phyloP scores from a whole-genome alignment of 805 yeast genomes.

The Teunomyces panamensis region DNA sequence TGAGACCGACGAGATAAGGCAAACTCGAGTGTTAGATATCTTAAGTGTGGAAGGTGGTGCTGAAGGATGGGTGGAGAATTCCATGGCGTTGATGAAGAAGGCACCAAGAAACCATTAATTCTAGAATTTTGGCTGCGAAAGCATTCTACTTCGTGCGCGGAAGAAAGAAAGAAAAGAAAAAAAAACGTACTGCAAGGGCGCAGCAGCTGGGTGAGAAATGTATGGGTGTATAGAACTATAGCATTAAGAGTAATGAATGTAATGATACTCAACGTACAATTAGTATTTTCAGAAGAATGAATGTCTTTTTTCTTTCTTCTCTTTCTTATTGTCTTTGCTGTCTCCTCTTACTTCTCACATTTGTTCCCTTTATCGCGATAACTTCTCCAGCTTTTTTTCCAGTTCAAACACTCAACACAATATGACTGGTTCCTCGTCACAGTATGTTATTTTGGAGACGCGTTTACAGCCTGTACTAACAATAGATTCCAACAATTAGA shows the following conservation, averaged over 20 bases:
- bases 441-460: constrained; percentile 28
- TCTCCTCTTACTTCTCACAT: too few relatives aligned
- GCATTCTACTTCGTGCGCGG: background rate
- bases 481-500: constrained; percentile 56
- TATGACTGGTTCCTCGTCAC: constrained; percentile 44
- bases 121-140: background rate
- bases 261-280: background rate
- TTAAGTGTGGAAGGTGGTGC: constrained; percentile 83
- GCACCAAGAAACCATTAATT: constrained; percentile 68
- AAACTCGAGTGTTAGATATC: constrained; percentile 52
- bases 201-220: too few relatives aligned
- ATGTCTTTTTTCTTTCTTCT: background rate
- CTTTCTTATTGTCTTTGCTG: background rate
- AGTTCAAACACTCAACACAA: background rate
- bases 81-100: constrained; percentile 66
- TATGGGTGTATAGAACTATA: too few relatives aligned
- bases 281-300: background rate
- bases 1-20: constrained; percentile 30
- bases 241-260: background rate
- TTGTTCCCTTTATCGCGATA: too few relatives aligned
- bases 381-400: background rate
- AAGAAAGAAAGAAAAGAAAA: background rate
- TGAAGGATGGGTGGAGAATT: constrained; percentile 83
- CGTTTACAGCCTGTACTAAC: background rate
- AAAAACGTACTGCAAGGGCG: background rate